phyloP scores from a whole-genome alignment of 257 asterid genomes.

The Nicotiana tomentosiformis region DNA sequence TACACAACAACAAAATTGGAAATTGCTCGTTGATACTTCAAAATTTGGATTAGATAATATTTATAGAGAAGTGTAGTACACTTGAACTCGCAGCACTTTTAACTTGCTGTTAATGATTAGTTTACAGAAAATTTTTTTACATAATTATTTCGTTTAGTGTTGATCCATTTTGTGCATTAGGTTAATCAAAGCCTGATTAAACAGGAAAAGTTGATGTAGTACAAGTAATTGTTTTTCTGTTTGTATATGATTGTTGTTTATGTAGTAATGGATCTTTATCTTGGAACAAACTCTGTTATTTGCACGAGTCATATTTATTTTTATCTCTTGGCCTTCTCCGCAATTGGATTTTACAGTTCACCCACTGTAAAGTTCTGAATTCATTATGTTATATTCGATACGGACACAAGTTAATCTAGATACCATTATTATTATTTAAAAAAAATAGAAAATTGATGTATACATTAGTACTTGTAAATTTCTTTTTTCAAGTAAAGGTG shows the following conservation, averaged over 20 bases:
- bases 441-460: too few species aligned
- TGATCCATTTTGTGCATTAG: constrained; percentile 3
- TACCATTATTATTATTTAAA: too few species aligned
- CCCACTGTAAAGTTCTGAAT: too few species aligned
- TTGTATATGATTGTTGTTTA: background rate
- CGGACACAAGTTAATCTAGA: too few species aligned
- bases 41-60: background rate
- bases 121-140: background rate
- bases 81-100: constrained; percentile 4
- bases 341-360: too few species aligned
- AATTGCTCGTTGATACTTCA: constrained; percentile 60
- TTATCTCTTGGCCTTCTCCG: too few species aligned
- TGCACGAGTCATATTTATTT: background rate
- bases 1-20: constrained; percentile 50
- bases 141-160: background rate
- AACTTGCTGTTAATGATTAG: constrained; percentile 6
- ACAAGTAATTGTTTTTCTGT: background rate
- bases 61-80: background rate
- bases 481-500: background rate
- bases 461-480: too few species aligned
- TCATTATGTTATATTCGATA: too few species aligned
- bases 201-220: background rate
- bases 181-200: constrained; percentile 4
- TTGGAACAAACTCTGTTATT: background rate
- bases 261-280: background rate